A percentile compares a stretch with the other conserved stretches of the same genome.
Evolutionary conservation across 306 rosid species (phyloP).

Genomic region (Cicer yamashitae): DNA sequence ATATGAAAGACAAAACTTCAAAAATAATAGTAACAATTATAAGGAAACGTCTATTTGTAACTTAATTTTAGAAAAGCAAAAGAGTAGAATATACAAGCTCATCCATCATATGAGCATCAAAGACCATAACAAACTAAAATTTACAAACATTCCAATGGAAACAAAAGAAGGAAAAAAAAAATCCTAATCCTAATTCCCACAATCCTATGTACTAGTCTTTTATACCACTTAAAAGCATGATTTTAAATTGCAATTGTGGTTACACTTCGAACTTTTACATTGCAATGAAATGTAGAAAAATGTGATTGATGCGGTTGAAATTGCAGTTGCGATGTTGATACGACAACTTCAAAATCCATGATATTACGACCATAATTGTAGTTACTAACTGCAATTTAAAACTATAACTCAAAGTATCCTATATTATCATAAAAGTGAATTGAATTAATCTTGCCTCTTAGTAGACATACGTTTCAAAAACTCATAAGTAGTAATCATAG

Average conservation of each 20-base stretch:
- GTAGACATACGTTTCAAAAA: conserved; percentile 85
- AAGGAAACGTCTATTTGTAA: conserved; percentile 9
- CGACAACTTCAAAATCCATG: not conserved
- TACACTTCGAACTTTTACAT: too few species aligned
- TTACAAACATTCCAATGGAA: conserved; percentile 12
- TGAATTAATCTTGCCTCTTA: conserved; percentile 56
- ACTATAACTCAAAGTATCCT: not conserved
- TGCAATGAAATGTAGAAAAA: too few species aligned
- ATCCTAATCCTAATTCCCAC: conserved; percentile 10
- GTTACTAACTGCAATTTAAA: not conserved
- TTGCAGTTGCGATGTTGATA: not conserved
- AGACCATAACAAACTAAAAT: conserved; percentile 38
- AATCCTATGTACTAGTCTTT: not conserved
- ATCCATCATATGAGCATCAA: conserved; percentile 24
- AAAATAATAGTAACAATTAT: not conserved
- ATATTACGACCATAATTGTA: not conserved
- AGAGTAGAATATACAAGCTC: conserved; percentile 42
- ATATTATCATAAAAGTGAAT: conserved; percentile 21
- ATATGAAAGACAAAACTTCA: conserved; percentile 4
- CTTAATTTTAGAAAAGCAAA: conserved; percentile 12
- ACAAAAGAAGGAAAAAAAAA: not conserved
- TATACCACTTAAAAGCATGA: not conserved
- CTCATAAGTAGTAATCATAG: conserved; percentile 96
- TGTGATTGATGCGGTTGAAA: not conserved
- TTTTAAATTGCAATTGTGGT: not conserved